phyloP scores from a whole-genome alignment of 192 early-diverging fungal species.

The Backusella morwellensis region DNA sequence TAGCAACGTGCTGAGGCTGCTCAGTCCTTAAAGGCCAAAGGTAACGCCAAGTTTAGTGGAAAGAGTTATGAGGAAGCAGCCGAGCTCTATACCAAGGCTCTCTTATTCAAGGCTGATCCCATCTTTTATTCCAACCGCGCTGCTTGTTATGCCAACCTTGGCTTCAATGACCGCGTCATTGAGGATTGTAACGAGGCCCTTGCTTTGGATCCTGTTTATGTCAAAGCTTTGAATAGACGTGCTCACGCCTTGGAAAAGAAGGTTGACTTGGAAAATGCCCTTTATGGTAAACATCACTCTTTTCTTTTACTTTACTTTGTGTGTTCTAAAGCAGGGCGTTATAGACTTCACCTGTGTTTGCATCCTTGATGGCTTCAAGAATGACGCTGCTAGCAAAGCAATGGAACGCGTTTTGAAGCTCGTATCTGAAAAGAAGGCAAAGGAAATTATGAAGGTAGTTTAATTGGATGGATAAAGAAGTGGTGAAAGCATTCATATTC shows the following conservation, averaged over 20 bases:
- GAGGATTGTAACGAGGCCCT: slow-evolving; percentile 84
- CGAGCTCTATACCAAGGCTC: slow-evolving; percentile 85
- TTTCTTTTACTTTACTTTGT: background rate
- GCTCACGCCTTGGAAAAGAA: slow-evolving; percentile 55
- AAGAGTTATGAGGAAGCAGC: slow-evolving; percentile 85
- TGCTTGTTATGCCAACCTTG: slow-evolving; percentile 81
- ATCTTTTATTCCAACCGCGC: slow-evolving; percentile 95
- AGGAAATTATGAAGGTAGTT: slow-evolving; percentile 61
- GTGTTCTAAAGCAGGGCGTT: background rate
- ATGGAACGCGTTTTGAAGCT: slow-evolving; percentile 89
- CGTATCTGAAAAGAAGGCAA: slow-evolving; percentile 73
- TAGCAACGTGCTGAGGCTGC: slow-evolving; percentile 63
- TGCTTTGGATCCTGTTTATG: slow-evolving; percentile 76
- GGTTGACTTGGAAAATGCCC: slow-evolving; percentile 45
- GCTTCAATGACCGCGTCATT: slow-evolving; percentile 71
- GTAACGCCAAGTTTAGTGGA: slow-evolving; percentile 82
- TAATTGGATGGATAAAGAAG: background rate
- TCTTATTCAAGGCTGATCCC: slow-evolving; percentile 75
- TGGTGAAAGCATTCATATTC: background rate
- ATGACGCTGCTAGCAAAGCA: slow-evolving; percentile 68
- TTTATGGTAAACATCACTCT: slow-evolving; percentile 39
- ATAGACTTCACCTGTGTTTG: slow-evolving; percentile 87
- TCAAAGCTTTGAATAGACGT: slow-evolving; percentile 71
- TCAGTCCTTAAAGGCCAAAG: slow-evolving; percentile 73
- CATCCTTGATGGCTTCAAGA: slow-evolving; percentile 94